These are phyloP conservation scores for Sporothrix sp. DNA, from an alignment of 2,329 filamentous ascomycete species.

Conservation along the genomic window DNA sequence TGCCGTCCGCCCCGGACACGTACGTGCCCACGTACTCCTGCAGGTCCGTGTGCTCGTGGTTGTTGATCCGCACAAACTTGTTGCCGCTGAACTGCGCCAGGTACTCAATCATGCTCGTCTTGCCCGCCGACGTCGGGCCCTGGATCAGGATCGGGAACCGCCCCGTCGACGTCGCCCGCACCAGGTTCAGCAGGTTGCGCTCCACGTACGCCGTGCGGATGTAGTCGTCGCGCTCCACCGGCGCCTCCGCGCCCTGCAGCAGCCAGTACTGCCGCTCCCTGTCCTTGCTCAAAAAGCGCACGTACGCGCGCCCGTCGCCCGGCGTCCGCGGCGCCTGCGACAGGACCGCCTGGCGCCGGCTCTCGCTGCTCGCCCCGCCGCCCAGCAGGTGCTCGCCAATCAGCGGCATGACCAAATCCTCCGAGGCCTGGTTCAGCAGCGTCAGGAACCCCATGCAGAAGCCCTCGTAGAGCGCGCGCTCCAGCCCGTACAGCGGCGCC, in stretches of 20 bases:
- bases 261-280: conserved; percentile 78
- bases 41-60: conserved; percentile 96
- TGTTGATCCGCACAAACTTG: conserved; percentile 97
- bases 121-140: conserved; percentile 92
- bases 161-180: conserved; percentile 83
- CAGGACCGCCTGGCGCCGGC: conserved; percentile 57
- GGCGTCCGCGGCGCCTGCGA: conserved; percentile 70
- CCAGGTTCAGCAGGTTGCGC: conserved; percentile 86
- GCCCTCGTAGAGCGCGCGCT: conserved; percentile 82
- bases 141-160: conserved; percentile 92
- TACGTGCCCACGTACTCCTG: conserved; percentile 98
- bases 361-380: conserved; percentile 42
- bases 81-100: conserved; percentile 95
- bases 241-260: conserved; percentile 57
- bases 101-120: conserved; percentile 99
- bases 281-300: conserved; percentile 61
- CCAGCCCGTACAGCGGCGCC: conserved; percentile 70
- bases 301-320: conserved; percentile 64
- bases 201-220: conserved; percentile 95
- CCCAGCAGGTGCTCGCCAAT: conserved; percentile 77
- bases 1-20: conserved; percentile 74
- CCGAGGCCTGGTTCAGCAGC: conserved; percentile 71
- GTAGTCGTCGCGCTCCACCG: conserved; percentile 73
- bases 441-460: conserved; percentile 98
- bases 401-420: conserved; percentile 65